Percentiles rank a stretch among this genome's conserved stretches.
These are phyloP conservation scores for Scutellaria barbata DNA, from an alignment of 257 asterid species.

Conservation along the genomic window DNA sequence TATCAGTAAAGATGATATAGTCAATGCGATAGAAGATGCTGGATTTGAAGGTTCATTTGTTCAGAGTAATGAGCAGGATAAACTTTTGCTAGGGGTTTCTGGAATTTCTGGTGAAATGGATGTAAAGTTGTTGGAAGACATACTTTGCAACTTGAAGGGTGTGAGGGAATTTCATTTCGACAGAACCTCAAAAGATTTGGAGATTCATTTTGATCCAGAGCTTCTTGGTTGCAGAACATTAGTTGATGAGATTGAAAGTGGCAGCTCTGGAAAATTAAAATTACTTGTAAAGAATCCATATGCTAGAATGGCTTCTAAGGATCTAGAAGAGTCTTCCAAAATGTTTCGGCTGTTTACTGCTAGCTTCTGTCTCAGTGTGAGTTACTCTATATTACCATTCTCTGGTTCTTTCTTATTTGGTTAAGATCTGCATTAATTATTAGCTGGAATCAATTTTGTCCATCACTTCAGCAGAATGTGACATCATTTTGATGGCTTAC, in stretches of 20 bases:
- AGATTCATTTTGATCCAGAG: conserved; percentile 85
- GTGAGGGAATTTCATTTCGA: conserved; percentile 68
- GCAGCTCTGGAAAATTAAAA: conserved; percentile 64
- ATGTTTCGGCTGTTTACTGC: conserved; percentile 78
- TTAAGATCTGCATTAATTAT: conserved; percentile 4
- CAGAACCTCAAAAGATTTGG: conserved; percentile 58
- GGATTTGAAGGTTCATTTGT: conserved; percentile 93
- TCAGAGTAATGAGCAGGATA: conserved; percentile 87
- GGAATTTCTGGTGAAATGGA: conserved; percentile 71
- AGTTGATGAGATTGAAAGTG: conserved; percentile 71
- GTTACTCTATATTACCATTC: conserved; percentile 37
- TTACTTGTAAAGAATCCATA: conserved; percentile 78
- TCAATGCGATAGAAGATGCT: conserved; percentile 88
- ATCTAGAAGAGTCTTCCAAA: conserved; percentile 72
- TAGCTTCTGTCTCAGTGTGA: conserved; percentile 84
- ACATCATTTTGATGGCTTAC: neutral
- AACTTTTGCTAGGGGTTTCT: conserved; percentile 63
- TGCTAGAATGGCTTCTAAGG: conserved; percentile 83
- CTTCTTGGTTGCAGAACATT: conserved; percentile 75
- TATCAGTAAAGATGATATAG: conserved; percentile 72
- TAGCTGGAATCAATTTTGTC: conserved; percentile 4
- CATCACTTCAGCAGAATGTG: conserved; percentile 8
- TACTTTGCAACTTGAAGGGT: conserved; percentile 68
- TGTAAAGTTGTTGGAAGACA: conserved; percentile 62
- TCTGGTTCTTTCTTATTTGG: conserved; percentile 17